Evolutionary conservation across 1,139 yeast genomes (phyloP).

Genomic region (Kodamaea arcana): DNA sequence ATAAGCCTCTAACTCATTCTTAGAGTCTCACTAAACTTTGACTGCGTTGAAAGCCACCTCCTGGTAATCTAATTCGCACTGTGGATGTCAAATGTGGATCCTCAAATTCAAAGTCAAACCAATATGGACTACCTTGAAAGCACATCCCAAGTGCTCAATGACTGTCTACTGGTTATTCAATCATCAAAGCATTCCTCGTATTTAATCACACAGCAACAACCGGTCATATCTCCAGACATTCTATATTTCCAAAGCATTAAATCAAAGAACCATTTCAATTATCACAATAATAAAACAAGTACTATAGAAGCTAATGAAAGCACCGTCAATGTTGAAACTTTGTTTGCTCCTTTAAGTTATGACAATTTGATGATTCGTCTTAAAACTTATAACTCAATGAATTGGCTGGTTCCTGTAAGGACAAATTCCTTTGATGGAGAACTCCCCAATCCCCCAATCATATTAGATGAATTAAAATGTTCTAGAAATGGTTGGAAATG

Average conservation of each 20-base stretch:
- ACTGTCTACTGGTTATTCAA: conserved; percentile 25
- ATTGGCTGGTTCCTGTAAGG: conserved; percentile 31
- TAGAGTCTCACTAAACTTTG: no score
- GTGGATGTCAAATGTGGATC: no score
- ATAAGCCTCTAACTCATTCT: no score
- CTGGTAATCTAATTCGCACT: no score
- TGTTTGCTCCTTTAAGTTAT: conserved; percentile 35
- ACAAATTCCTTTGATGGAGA: conserved; percentile 2
- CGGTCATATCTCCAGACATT: conserved; percentile 26
- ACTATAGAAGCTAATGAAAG: conserved; percentile 4
- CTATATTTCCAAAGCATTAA: conserved; percentile 37
- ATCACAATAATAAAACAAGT: conserved; percentile 28
- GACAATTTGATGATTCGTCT: conserved; percentile 26
- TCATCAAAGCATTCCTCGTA: conserved; percentile 19
- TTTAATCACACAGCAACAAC: conserved; percentile 3
- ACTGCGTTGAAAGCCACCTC: no score
- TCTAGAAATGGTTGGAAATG: conserved; percentile 44
- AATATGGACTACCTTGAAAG: conserved; percentile 14
- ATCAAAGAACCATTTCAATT: conserved; percentile 32
- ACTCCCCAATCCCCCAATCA: conserved; percentile 3
- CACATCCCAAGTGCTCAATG: conserved; percentile 29
- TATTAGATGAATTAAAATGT: conserved; percentile 33
- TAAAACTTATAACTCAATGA: conserved; percentile 28
- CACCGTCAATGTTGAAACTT: conserved; percentile 13
- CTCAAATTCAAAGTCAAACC: no score